phyloP scores from a whole-genome alignment of 1,139 yeast genomes.

The Wickerhamiella infanticola region DNA sequence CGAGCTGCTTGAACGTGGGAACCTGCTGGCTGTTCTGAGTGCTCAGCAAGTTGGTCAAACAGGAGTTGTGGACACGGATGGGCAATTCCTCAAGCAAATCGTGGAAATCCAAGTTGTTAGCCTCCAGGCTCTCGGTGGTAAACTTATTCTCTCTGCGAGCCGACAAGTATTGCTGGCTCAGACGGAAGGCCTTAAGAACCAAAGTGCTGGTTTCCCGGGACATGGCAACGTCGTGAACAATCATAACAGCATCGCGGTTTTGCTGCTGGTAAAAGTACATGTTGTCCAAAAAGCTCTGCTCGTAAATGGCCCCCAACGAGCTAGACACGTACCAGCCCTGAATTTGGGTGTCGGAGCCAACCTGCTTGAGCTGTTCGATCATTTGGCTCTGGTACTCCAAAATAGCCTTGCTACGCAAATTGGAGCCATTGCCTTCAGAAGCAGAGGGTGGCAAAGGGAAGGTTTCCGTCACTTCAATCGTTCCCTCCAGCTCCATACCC shows the following conservation, averaged over 20 bases:
- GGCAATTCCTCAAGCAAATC: conserved; percentile 64
- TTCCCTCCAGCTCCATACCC: conserved; percentile 51
- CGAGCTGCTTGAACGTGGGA: conserved; percentile 18
- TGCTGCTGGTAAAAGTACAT: conserved; percentile 46
- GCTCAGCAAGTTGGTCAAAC: conserved; percentile 30
- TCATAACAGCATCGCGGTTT: conserved; percentile 50
- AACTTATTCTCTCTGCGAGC: conserved; percentile 38
- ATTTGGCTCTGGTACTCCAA: conserved; percentile 57
- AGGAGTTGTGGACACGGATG: conserved; percentile 45
- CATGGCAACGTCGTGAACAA: conserved; percentile 61
- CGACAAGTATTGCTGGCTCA: conserved; percentile 45
- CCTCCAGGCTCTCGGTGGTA: conserved; percentile 48
- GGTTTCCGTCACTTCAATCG: conserved; percentile 39
- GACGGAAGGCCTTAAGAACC: conserved; percentile 53
- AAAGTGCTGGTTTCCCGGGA: conserved; percentile 27
- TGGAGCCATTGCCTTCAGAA: conserved; percentile 27
- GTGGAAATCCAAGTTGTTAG: conserved; percentile 46
- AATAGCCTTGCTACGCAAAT: conserved; percentile 38
- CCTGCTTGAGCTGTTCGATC: conserved; percentile 43
- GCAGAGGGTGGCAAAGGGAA: conserved; percentile 43
- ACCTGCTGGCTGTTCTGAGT: conserved; percentile 9
- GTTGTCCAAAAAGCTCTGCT: conserved; percentile 49
- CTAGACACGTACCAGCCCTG: conserved; percentile 78
- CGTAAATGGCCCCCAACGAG: conserved; percentile 51
- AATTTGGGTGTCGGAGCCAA: conserved; percentile 56